Conservation (phyloP, 768 basidiomycete genomes). For the Podaxis sp. region DNA sequence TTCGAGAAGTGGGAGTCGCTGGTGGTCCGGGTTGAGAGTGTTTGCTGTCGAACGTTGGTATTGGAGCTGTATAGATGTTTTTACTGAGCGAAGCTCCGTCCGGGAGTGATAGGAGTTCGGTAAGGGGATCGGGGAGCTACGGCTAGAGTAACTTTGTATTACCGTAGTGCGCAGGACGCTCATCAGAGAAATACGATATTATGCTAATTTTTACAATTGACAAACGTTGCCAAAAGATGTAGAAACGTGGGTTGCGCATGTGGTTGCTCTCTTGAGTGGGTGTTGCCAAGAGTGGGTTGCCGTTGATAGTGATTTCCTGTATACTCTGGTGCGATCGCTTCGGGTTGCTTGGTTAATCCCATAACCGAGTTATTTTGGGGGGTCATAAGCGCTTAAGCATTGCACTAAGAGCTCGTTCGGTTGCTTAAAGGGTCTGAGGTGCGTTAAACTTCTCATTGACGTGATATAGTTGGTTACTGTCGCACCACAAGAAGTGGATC, state of each 20-base stretch:
- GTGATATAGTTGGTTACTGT: not conserved
- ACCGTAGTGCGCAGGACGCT: not conserved
- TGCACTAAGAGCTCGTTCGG: not conserved
- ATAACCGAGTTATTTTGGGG: not conserved
- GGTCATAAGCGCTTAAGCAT: not conserved
- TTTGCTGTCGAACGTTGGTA: not conserved
- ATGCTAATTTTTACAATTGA: not conserved
- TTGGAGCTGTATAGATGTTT: not conserved
- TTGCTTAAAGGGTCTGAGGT: not conserved
- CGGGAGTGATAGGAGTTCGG: not conserved
- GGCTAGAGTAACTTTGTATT: not conserved
- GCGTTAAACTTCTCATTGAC: not conserved
- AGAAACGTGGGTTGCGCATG: not conserved
- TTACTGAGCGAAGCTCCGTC: not conserved
- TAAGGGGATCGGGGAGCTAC: not conserved
- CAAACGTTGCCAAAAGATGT: not conserved
- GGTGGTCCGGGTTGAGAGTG: not conserved
- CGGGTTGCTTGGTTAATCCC: not conserved
- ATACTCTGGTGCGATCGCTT: slow-evolving; percentile 3
- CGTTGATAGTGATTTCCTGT: not conserved
- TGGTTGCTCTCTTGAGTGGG: slow-evolving; percentile 1
- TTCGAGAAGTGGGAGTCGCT: not conserved
- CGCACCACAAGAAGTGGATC: not conserved
- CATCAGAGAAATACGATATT: not conserved
- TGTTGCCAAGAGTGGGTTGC: not conserved